These are phyloP conservation scores for Aspergillus wentii DNA, from an alignment of 495 filamentous ascomycete genomes.

Conservation along the genomic window DNA sequence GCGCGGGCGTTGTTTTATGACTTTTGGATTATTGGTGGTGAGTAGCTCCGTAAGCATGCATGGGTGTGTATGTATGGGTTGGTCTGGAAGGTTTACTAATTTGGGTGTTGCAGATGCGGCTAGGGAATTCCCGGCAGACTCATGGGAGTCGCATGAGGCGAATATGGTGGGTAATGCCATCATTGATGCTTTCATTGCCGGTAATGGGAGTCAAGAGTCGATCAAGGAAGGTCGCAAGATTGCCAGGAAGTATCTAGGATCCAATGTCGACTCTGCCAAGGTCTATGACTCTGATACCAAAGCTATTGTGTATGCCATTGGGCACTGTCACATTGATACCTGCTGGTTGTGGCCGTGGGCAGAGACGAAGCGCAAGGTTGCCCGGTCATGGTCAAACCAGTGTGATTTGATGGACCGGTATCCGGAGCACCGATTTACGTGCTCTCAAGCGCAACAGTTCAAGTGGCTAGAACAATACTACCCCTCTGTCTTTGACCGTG, in stretches of 20 bases:
- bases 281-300: slow-evolving; percentile 75
- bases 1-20: slow-evolving; percentile 82
- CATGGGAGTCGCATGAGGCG: slow-evolving; percentile 83
- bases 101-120: slow-evolving; percentile 54
- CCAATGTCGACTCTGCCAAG: slow-evolving; percentile 71
- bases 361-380: slow-evolving; percentile 97
- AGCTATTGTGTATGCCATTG: slow-evolving; percentile 79
- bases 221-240: slow-evolving; percentile 76
- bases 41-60: no score
- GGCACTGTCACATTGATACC: slow-evolving; percentile 95
- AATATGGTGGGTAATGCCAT: slow-evolving; percentile 79
- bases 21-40: slow-evolving; percentile 84
- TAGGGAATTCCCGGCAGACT: slow-evolving; percentile 71
- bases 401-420: slow-evolving; percentile 92
- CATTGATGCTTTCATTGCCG: slow-evolving; percentile 81
- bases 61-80: no score
- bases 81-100: slow-evolving; percentile 1
- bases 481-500: slow-evolving; percentile 79
- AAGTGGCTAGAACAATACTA: slow-evolving; percentile 94
- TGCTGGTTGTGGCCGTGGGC: slow-evolving; percentile 99
- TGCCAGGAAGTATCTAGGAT: slow-evolving; percentile 74
- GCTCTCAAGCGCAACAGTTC: slow-evolving; percentile 93
- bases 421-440: slow-evolving; percentile 86
- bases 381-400: slow-evolving; percentile 93
- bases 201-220: slow-evolving; percentile 66